phyloP scores from a whole-genome alignment of 2,329 filamentous ascomycete species.

The Geosmithia putterillii region DNA sequence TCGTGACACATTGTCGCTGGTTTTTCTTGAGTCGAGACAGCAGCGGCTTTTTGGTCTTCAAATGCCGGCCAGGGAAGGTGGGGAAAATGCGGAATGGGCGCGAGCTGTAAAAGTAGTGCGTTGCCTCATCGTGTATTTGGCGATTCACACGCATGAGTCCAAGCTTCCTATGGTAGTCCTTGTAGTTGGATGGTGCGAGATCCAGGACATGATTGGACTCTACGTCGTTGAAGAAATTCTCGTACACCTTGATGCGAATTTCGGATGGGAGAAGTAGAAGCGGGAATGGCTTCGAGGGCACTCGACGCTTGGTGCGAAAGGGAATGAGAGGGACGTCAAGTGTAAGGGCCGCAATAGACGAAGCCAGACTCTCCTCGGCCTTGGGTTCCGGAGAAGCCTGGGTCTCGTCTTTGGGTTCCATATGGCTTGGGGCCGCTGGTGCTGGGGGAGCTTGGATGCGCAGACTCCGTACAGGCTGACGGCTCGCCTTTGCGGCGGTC shows the following conservation, averaged over 20 bases:
- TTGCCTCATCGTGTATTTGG: conserved; percentile 50
- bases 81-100: conserved; percentile 56
- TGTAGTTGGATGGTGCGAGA: conserved; percentile 54
- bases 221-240: conserved; percentile 41
- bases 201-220: conserved; percentile 36
- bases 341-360: conserved; percentile 28
- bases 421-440: neutral
- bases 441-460: neutral
- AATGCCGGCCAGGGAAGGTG: conserved; percentile 49
- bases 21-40: conserved; percentile 50
- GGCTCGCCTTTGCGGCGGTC: neutral
- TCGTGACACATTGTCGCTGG: conserved; percentile 47
- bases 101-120: conserved; percentile 52
- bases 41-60: conserved; percentile 62
- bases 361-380: conserved; percentile 14
- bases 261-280: conserved; percentile 60
- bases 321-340: conserved; percentile 23
- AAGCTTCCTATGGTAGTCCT: conserved; percentile 46
- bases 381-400: neutral
- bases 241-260: conserved; percentile 57
- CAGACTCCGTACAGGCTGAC: neutral
- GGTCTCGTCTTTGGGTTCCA: neutral
- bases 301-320: conserved; percentile 14
- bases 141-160: conserved; percentile 48
- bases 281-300: conserved; percentile 36